A percentile compares a stretch with the other conserved stretches of the same genome.
Conservation (phyloP, 2,329 filamentous ascomycete species). For the Parastagonospora avenae region DNA sequence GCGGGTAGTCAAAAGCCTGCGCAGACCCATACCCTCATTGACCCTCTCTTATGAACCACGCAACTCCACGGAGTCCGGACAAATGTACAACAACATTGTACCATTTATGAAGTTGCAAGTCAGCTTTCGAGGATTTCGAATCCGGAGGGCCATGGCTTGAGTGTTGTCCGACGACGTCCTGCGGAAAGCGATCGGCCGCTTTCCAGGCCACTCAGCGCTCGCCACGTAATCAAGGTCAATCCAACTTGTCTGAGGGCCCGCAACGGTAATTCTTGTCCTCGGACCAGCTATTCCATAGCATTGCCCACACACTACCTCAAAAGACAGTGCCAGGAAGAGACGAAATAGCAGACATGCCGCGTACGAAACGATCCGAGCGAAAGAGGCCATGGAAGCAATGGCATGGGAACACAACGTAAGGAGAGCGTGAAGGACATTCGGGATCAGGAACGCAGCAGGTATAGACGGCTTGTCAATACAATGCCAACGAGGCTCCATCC, state of each 20-base stretch:
- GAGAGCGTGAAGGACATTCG: no score
- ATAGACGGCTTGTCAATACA: no score
- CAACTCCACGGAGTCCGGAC: neutral
- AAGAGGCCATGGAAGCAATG: no score
- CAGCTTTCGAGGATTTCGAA: slow-evolving; percentile 13
- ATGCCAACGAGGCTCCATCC: no score
- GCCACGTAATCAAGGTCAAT: slow-evolving; percentile 45
- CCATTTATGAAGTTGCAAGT: slow-evolving; percentile 7
- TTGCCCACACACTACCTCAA: no score
- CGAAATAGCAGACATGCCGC: no score
- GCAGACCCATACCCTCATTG: slow-evolving; percentile 24
- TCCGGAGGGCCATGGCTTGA: slow-evolving; percentile 10
- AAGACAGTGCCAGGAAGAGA: no score
- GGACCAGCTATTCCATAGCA: no score
- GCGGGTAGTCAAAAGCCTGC: slow-evolving; percentile 30
- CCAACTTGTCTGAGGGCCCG: slow-evolving; percentile 11
- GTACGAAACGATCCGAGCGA: no score
- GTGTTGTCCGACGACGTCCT: slow-evolving; percentile 7
- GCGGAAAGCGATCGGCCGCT: slow-evolving; percentile 40
- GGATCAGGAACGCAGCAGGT: no score
- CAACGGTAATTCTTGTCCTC: neutral
- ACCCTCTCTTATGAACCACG: slow-evolving; percentile 16
- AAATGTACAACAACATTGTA: neutral
- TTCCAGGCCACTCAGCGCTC: slow-evolving; percentile 50
- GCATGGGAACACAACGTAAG: no score